Base-by-base conservation (phyloP, 2,329 filamentous ascomycete species). In the Aureobasidium sp. region DNA sequence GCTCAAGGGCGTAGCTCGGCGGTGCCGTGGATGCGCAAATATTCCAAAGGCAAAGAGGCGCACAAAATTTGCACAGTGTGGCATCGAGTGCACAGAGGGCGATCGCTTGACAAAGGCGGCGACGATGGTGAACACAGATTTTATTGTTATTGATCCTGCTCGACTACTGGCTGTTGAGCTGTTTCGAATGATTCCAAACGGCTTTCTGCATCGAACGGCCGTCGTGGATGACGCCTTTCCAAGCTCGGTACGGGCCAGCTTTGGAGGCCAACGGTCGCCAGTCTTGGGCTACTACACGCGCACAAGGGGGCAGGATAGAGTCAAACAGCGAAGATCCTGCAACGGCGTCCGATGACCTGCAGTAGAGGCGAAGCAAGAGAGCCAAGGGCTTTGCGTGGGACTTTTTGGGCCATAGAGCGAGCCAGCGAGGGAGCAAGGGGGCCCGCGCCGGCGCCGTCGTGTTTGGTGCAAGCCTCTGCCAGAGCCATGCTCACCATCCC, bases 271-370 rank as follows among this genome's bases (percentile, higher is more conserved):
- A 51, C 39, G 39, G 48, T 27, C 25, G 15, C 5, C n/a, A 56
- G 45, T 29, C 27, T 48, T 48, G 45, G 45, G 51, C 20, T 25
- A 14, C 27, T 44, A 44, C n/a, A 57, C 55, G 55, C 42, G 55
- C 55, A 48, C 55, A 34, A 41, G 45, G 45, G 44, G 36, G 29
- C 45, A 31, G 34, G 22, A 27, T 5, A 55, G 45, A 41, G 59
- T 61, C 48, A 47, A 42, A 51, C 45, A 25, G 37, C 44, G 51
- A 39, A 49, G 34, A 49, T 49, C 42, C 34, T 55, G 37, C 41
- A 61, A 61, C 59, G 59, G 59, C 39, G 59, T 11, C 31, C 55
- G 42, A 61, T 61, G 59, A 61, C 59, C 59, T 61, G 59, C 59
- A 61, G 58, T 61, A 61, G 59, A 7, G 39, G 59, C 47, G 14